Evolutionary conservation across 2,329 filamentous ascomycete species (phyloP), one percentile per base, ranked within the genome.

Genomic region (Penicillium sp.): DNA sequence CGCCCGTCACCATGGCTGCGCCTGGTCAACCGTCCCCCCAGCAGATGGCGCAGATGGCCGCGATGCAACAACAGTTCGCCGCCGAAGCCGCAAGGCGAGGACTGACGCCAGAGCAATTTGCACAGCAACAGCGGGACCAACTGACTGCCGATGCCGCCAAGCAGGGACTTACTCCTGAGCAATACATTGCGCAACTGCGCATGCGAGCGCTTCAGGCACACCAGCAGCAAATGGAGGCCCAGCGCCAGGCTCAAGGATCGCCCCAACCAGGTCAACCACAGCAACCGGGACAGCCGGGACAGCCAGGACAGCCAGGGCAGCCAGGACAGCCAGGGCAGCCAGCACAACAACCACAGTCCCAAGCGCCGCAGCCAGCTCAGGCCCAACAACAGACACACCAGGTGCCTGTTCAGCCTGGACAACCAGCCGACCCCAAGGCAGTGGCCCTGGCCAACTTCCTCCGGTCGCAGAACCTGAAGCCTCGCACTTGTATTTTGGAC

Each of bases 361-460:
- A 62, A 41, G 55, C 54, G 41, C 51, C 50, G 38, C 62, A 63
- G 41, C 73, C 74, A 51, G 39, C 40, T 27, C 34, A 42, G 37
- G 54, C 56, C 43, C 54, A 53, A 39, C 62, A 63, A 42, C 74
- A 74, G 52, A 61, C 68, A 47, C 72, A 73, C 46, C 73, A 73
- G 51, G 72, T 76, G 11, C 71, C 73, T 13, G 70, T 77, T 45
- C 74, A 73, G 50, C 67, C 70, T 0, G 66, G 64, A 26, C 70
- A 69, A 34, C 88, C 91, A 25, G 88, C 91, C 4, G 93, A 95
- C 60, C 91, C 91, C 35, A 83, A 90, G 63, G 90, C 90, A 18
- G 73, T 97, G 39, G 90, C 90, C 7, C 80, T 98, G 46, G 94
- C 93, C 57, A 85, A 88, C 63, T 98, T 95, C 72, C 74, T 98